Base-by-base conservation (phyloP, 2,329 filamentous ascomycete species). In the Colletotrichum shisoi region DNA sequence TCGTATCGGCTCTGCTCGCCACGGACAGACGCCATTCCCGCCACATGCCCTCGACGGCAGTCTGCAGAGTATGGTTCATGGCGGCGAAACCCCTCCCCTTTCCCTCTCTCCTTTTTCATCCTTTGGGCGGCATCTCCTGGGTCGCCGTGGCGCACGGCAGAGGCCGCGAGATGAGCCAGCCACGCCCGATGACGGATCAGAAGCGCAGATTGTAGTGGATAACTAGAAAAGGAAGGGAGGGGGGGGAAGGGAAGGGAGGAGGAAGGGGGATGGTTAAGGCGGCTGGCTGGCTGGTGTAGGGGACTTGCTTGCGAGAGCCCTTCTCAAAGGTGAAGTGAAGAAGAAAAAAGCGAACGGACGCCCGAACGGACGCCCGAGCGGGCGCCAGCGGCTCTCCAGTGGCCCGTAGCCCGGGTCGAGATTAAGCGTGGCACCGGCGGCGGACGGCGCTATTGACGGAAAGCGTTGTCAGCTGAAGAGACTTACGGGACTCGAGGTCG, bases 381-480 rank as follows among this genome's bases (percentile, higher is more conserved):
- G 24, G 24, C n/a, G 54, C 27, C 27, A 31, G 27, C 27, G 48
- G 17, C 21, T 15, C 8, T 9, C 48, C 42, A 59, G 34, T 48
- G 46, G 64, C 6, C 15, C 8, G 15, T 39, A 42, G 54, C 19
- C 40, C 54, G 42, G 40, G n/a, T 53, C 31, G 52, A 15, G 19
- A 34, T 53, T 40, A 8, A 39, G 34, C 27, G 46, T 27, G 53
- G 27, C 24, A 59, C 45, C 27, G 11, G 24, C 27, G 54, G 61
- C 40, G 64, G 42, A 7, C 40, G 49, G 60, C 64, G 64, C 61
- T 67, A 67, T 67, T 67, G 64, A 59, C 61, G 46, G 42, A 48
- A 42, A 37, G 31, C 31, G 49, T 27, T 46, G 13, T 39, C 56
- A 46, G 56, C 42, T 57, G 42, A 57, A 6, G 27, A 15, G 31